Conservation (phyloP, 108 stramenopile genomes). For the Cylindrotheca fusiformis region DNA sequence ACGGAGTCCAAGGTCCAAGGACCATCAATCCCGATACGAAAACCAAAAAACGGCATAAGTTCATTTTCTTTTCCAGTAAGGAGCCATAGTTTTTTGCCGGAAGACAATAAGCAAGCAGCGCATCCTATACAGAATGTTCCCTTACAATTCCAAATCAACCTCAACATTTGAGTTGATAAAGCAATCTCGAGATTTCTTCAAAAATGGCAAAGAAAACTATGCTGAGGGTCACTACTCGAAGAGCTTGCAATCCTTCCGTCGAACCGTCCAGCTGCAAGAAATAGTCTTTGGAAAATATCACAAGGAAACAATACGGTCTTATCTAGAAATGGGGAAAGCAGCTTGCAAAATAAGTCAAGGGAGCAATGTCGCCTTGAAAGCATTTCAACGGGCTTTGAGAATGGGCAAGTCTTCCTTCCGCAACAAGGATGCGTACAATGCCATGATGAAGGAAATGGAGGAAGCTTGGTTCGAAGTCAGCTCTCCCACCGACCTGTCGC, state of each 20-base stretch:
- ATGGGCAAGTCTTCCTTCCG: constrained; percentile 10
- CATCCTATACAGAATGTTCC: too few species aligned
- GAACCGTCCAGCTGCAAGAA: constrained; percentile 9
- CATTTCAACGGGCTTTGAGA: constrained; percentile 12
- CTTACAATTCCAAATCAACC: neutral
- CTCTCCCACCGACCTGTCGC: neutral
- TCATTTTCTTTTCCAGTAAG: too few species aligned
- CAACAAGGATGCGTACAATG: neutral
- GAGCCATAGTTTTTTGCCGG: too few species aligned
- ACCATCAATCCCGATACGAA: too few species aligned
- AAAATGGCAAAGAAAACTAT: constrained; percentile 2
- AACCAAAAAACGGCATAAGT: too few species aligned
- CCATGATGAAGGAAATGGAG: neutral
- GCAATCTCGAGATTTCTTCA: neutral
- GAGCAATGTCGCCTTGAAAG: neutral
- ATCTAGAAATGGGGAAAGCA: constrained; percentile 7
- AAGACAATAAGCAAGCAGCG: too few species aligned
- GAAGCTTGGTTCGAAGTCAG: neutral
- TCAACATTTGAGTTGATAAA: neutral
- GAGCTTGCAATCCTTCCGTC: neutral
- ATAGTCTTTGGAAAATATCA: constrained; percentile 17
- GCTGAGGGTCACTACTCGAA: neutral
- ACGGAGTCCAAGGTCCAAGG: too few species aligned
- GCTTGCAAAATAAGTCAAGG: neutral
- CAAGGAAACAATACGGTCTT: constrained; percentile 13